Conservation (phyloP, 2,329 filamentous ascomycete genomes). For the Ploettnerulaceae sp. region DNA sequence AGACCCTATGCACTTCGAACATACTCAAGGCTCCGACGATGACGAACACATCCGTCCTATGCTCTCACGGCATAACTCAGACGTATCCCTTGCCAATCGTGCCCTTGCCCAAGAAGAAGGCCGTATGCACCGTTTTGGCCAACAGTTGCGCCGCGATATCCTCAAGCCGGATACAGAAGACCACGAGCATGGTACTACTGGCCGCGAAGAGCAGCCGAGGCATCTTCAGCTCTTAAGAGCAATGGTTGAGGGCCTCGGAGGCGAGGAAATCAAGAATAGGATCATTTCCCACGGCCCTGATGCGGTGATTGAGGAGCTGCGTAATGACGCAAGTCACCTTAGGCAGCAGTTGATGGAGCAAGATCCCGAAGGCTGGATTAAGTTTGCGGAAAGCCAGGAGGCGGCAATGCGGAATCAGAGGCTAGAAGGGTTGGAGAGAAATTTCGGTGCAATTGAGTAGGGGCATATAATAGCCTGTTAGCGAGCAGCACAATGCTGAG, state of each 20-base stretch:
- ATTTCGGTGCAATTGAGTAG: conserved; percentile 25
- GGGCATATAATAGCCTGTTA: too few relatives aligned
- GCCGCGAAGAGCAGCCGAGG: conserved; percentile 29
- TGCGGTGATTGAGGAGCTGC: conserved; percentile 55
- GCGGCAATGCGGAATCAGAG: conserved; percentile 25
- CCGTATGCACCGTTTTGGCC: conserved; percentile 62
- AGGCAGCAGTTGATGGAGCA: conserved; percentile 48
- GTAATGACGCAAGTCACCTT: conserved; percentile 40
- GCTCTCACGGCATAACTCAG: conserved; percentile 56
- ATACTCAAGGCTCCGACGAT: conserved; percentile 37
- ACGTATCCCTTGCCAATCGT: conserved; percentile 62
- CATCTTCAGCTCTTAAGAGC: conserved; percentile 48
- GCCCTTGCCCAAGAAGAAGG: conserved; percentile 65
- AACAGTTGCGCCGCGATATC: conserved; percentile 60
- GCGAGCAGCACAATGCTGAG: conserved; percentile 60
- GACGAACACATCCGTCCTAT: conserved; percentile 38
- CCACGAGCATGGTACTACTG: conserved; percentile 39
- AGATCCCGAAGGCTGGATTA: conserved; percentile 62
- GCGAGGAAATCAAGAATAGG: conserved; percentile 50
- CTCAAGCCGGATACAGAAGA: conserved; percentile 39
- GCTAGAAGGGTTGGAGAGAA: conserved; percentile 15
- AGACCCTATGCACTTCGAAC: conserved; percentile 22
- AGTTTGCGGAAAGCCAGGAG: conserved; percentile 57
- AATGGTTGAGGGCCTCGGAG: conserved; percentile 58
- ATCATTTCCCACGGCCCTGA: conserved; percentile 49